Evolutionary conservation across 495 filamentous ascomycete genomes (phyloP), one percentile per base, ranked within the genome.

Genomic region (Aspergillus leporis): DNA sequence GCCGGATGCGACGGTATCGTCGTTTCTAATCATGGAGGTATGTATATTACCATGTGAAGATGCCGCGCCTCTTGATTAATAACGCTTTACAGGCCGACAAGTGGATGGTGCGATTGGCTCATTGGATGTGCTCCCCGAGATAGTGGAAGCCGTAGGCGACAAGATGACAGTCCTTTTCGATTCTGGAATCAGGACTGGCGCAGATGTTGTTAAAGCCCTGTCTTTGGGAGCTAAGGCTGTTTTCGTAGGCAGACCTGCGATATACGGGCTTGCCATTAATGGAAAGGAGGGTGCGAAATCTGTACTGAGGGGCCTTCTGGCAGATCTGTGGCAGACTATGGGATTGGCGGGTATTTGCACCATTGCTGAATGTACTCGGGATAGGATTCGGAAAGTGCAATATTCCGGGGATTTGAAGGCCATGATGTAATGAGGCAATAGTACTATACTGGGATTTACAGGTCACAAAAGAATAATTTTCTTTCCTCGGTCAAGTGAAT

Each of bases 201-300:
- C 78, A 3, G 86, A 89, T 68, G 72, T 88, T 64, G 82, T 96
- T 76, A 97, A 96, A 74, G 93, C 92, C 54, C 77, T 96, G 36
- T 94, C 90, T 61, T 78, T 97, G 4, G 93, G 93, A 41, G 93
- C 92, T 5, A 90, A 85, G 69, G 92, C 89, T n/a, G 92, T 96
- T 0, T 86, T 93, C 18, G 91, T 96, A 58, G 92, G 90, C 13
- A 76, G 92, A 25, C 93, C 92, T 18, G 91, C 93, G 71, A 78
- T 96, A 63, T 96, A 91, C 68, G 92, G 92, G 49, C 91, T 96
- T 18, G 78, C 75, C 1, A 77, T 84, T 34, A 77, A 75, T 31
- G 86, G 86, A 9, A 76, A 82, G 56, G 69, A 78, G 41, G 85
- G 86, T 5, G 86, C 82, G 3, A 80, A 79, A 57, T 75, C 84